Evolutionary conservation across 2,329 filamentous ascomycete genomes (phyloP).

Genomic region (Pseudogymnoascus destructans): DNA sequence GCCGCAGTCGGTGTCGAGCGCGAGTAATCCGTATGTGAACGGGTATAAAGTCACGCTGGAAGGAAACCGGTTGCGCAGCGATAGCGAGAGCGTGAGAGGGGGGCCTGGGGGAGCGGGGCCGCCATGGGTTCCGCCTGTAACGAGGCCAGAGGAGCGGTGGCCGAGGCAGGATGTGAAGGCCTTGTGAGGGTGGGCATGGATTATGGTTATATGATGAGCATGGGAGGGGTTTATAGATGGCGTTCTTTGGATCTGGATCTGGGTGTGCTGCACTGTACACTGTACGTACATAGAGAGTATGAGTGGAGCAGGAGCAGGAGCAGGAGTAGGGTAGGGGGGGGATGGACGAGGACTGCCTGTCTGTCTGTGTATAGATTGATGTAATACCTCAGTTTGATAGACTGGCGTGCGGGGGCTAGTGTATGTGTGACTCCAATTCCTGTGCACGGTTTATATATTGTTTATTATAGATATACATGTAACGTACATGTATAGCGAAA

Average conservation of each 20-base stretch:
- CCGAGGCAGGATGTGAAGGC: constrained; percentile 1
- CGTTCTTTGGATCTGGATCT: constrained; percentile 7
- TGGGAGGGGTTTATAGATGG: constrained; percentile 3
- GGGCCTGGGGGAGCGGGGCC: neutral
- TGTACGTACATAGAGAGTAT: constrained; percentile 1
- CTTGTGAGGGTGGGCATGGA: neutral
- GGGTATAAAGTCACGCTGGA: constrained; percentile 11
- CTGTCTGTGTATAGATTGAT: neutral
- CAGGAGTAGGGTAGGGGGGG: neutral
- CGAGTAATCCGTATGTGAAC: constrained; percentile 13
- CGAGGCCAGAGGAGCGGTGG: neutral
- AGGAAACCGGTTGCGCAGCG: constrained; percentile 11
- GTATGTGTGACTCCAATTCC: neutral
- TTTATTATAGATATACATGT: too few relatives aligned
- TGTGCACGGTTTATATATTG: neutral
- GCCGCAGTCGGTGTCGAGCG: constrained; percentile 12
- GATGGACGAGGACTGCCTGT: neutral
- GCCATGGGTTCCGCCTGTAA: neutral
- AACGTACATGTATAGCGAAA: too few relatives aligned
- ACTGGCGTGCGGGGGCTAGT: neutral
- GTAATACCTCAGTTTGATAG: neutral
- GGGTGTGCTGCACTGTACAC: neutral
- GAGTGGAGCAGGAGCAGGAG: neutral
- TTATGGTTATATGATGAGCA: constrained; percentile 8
- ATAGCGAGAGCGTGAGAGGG: constrained; percentile 8